These are phyloP conservation scores for Capsicum rhomboideum DNA, from an alignment of 257 asterid species.

Conservation along the genomic window DNA sequence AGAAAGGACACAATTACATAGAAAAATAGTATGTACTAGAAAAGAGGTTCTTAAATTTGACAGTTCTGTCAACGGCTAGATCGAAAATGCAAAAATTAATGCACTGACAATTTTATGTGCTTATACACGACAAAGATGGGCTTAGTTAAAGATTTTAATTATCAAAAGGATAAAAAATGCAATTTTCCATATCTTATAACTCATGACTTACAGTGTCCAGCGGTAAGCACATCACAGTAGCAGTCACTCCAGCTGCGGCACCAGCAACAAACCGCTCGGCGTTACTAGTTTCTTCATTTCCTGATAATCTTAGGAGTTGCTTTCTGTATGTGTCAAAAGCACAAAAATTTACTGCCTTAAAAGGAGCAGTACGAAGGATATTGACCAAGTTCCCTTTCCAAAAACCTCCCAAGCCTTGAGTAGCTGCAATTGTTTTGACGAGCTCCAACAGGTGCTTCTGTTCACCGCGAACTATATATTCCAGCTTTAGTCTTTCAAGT, in stretches of 20 bases:
- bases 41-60: background rate
- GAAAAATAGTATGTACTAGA: background rate
- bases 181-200: background rate
- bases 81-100: background rate
- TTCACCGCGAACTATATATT: constrained; percentile 88
- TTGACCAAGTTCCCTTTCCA: constrained; percentile 97
- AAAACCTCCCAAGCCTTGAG: constrained; percentile 93
- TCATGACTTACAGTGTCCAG: constrained; percentile 76
- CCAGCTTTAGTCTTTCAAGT: constrained; percentile 92
- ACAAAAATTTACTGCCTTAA: constrained; percentile 88
- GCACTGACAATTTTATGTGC: background rate
- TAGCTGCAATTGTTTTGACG: constrained; percentile 59
- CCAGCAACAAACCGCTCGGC: constrained; percentile 83
- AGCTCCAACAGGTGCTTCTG: constrained; percentile 54
- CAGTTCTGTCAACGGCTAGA: background rate
- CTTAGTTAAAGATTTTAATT: background rate
- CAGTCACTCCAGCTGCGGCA: constrained; percentile 99
- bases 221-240: constrained; percentile 93
- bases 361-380: constrained; percentile 95
- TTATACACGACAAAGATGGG: background rate
- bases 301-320: constrained; percentile 64
- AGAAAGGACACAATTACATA: background rate
- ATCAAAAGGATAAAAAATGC: background rate
- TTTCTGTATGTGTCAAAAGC: constrained; percentile 89
- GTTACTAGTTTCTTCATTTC: constrained; percentile 74